Conservation (phyloP, 2,329 filamentous ascomycete species). For the Claviceps capensis region DNA sequence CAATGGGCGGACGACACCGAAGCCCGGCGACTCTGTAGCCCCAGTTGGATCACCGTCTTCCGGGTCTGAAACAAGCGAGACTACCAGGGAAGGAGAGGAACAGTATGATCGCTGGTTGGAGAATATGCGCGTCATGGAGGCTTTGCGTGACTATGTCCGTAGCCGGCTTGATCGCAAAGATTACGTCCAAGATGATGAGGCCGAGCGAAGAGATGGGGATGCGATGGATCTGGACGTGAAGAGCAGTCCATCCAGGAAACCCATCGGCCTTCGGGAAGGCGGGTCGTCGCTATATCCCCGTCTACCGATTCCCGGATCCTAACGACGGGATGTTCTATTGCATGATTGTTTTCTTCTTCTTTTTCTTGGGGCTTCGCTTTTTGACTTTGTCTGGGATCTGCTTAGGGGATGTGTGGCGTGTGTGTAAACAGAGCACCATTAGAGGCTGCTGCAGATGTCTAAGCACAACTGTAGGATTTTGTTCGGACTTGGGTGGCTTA, state of each 20-base stretch:
- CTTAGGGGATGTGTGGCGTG: background rate
- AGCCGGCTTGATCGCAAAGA: slow-evolving; percentile 43
- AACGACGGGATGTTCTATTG: too few relatives aligned
- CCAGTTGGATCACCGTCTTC: slow-evolving; percentile 40
- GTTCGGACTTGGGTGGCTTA: too few relatives aligned
- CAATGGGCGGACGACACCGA: slow-evolving; percentile 29
- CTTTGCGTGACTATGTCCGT: slow-evolving; percentile 42
- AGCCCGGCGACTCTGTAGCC: slow-evolving; percentile 26
- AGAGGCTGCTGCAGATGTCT: background rate
- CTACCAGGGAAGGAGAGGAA: slow-evolving; percentile 43
- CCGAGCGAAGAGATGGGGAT: slow-evolving; percentile 12
- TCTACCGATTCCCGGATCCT: slow-evolving; percentile 20
- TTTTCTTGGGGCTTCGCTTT: too few relatives aligned
- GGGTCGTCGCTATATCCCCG: slow-evolving; percentile 26
- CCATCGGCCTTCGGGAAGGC: slow-evolving; percentile 15
- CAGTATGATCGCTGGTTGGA: slow-evolving; percentile 52
- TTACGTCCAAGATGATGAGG: slow-evolving; percentile 27
- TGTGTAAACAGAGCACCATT: background rate
- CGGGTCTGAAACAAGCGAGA: slow-evolving; percentile 38
- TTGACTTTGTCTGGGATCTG: too few relatives aligned
- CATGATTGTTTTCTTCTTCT: too few relatives aligned
- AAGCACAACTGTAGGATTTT: background rate
- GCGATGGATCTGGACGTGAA: slow-evolving; percentile 25
- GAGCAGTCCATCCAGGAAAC: slow-evolving; percentile 17
- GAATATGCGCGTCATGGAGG: slow-evolving; percentile 52